Evolutionary conservation across 495 filamentous ascomycete species (phyloP).

Genomic region (Tetracladium setigerum): DNA sequence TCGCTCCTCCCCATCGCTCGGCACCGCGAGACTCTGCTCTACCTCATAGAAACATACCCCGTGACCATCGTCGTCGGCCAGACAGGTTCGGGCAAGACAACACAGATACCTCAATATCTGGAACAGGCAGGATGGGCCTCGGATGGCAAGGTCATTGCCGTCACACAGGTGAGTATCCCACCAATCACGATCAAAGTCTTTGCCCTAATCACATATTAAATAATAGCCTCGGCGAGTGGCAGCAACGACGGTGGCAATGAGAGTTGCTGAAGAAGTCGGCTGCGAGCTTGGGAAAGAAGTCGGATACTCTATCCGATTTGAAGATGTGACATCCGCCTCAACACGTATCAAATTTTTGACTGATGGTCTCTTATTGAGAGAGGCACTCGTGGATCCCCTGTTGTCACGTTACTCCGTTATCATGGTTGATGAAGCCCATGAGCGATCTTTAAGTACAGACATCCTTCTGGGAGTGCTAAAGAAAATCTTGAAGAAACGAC

Average conservation of each 20-base stretch:
- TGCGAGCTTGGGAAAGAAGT: constrained; percentile 90
- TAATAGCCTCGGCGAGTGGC: constrained; percentile 82
- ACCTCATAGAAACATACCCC: constrained; percentile 67
- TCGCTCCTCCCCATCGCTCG: constrained; percentile 70
- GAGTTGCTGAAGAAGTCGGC: constrained; percentile 91
- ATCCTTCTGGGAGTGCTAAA: constrained; percentile 90
- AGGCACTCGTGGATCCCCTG: constrained; percentile 88
- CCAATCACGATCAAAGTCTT: background rate
- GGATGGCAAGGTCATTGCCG: constrained; percentile 70
- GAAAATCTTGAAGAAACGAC: constrained; percentile 77
- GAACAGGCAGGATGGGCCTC: constrained; percentile 85
- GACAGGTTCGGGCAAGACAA: constrained; percentile 88
- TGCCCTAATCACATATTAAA: constrained; percentile 12
- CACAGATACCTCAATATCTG: constrained; percentile 81
- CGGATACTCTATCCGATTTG: constrained; percentile 94
- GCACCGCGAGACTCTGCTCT: constrained; percentile 65
- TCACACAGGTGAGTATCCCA: constrained; percentile 70
- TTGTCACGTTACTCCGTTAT: constrained; percentile 91
- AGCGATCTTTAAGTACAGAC: constrained; percentile 90
- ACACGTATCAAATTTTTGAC: constrained; percentile 96
- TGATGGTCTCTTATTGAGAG: constrained; percentile 88
- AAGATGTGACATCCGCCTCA: constrained; percentile 81
- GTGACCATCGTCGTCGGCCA: constrained; percentile 83
- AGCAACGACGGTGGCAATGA: constrained; percentile 81
- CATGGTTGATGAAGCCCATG: constrained; percentile 98